Percentiles rank a stretch among this genome's conserved stretches.
phyloP scores from a whole-genome alignment of 2,329 filamentous ascomycete species.

The Clonostachys solani region DNA sequence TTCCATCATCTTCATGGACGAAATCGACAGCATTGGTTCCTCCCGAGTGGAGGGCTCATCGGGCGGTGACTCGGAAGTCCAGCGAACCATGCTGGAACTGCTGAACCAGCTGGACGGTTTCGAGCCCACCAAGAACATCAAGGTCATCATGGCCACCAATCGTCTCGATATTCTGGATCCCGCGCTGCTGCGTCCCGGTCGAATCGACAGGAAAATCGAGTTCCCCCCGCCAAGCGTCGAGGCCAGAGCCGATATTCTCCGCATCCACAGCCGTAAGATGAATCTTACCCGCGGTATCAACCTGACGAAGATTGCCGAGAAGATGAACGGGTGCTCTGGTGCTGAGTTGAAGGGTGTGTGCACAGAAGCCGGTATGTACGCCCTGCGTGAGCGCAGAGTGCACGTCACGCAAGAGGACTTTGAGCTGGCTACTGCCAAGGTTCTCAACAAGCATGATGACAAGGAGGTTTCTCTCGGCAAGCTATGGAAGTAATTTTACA shows the following conservation, averaged over 20 bases:
- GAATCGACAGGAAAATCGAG: constrained; percentile 98
- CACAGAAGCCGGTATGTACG: constrained; percentile 98
- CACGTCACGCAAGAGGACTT: constrained; percentile 99
- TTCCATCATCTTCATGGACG: constrained; percentile 99
- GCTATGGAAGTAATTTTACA: constrained; percentile 50
- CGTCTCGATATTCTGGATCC: constrained; percentile 96
- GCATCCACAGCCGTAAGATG: constrained; percentile 98
- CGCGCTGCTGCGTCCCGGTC: constrained; percentile 87
- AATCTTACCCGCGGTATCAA: constrained; percentile 97
- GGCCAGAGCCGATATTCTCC: constrained; percentile 92
- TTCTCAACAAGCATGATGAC: constrained; percentile 99
- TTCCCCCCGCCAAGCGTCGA: constrained; percentile 97
- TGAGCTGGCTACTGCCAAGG: constrained; percentile 96
- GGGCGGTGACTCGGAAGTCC: constrained; percentile 94
- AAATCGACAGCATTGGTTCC: constrained; percentile 98
- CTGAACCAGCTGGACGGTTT: constrained; percentile 98
- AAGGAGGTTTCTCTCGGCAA: constrained; percentile 92
- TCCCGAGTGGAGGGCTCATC: constrained; percentile 94
- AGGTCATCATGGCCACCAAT: constrained; percentile 99
- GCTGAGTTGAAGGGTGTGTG: constrained; percentile 98
- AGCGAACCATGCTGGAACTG: constrained; percentile 96
- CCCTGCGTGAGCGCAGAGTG: constrained; percentile 87
- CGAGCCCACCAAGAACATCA: constrained; percentile 99
- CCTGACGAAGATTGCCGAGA: constrained; percentile 96
- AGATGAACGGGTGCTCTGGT: constrained; percentile 99